Base-by-base conservation (phyloP, 1,284 basidiomycete species). In the Heterobasidion occidentale region DNA sequence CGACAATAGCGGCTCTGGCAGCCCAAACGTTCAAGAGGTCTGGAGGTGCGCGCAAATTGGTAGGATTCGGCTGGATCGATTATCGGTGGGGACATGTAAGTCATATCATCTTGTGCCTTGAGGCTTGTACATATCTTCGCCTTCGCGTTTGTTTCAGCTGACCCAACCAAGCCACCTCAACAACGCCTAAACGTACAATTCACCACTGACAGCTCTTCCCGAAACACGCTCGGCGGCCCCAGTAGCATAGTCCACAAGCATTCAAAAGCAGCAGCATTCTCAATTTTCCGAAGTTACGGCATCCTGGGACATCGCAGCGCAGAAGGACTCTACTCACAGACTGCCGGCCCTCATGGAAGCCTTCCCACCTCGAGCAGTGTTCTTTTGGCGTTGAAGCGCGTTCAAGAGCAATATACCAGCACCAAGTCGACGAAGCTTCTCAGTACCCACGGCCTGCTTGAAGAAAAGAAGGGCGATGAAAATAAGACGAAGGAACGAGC, bases 401-500 rank as follows among this genome's bases (percentile, higher is more conserved):
- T 90, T 7, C 88, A 90, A 63, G 80, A 82, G 63, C 81, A 85
- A 35, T 91, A 83, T 63, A 90, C 88, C 15, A 88, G 80, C 63
- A 90, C 88, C n/a, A 81, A 78, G 46, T 87, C 86, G 12, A 89
- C 86, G 7, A 77, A 79, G 51, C 81, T 81, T 64, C 73, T 90
- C 36, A 80, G 79, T 60, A 79, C 83, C 0, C 81, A 90, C 65
- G 84, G 87, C 3, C 67, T 88, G 34, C 71, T 90, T 46, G 80
- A 81, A 51, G 80, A 82, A 9, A 54, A 56, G 11, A 53, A 42
- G n/a, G 38, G 12, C n/a, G n/a, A 11, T 9, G 12, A n/a, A 12
- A n/a, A n/a, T 42, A 11, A 42, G n/a, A 42, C 11, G 5, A 42
- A 38, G 36, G 68, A 64, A 27, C 44, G 46, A 48, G 46, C 11